Conservation (phyloP, 192 early-diverging fungal genomes). For the Backusella australiensis region DNA sequence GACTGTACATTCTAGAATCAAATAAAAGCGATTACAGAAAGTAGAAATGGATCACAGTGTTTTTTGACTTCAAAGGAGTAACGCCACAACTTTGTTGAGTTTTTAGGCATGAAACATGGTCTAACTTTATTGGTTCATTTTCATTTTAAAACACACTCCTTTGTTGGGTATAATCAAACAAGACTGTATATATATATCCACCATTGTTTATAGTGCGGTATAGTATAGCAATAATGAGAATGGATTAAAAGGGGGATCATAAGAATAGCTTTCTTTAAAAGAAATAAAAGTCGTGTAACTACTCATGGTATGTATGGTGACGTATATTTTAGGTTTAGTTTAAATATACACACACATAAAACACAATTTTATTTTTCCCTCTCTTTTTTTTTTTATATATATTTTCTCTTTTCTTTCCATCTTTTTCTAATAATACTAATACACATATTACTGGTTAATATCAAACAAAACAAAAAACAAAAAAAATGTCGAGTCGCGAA, state of each 20-base stretch:
- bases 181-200: too few species aligned
- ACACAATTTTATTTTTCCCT: not conserved
- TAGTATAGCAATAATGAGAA: too few species aligned
- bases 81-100: not conserved
- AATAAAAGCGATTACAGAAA: not conserved
- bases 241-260: too few species aligned
- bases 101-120: not conserved
- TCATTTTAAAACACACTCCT: not conserved
- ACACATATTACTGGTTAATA: not conserved
- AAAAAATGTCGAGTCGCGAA: conserved; percentile 5
- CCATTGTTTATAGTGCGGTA: too few species aligned
- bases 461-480: not conserved
- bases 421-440: not conserved
- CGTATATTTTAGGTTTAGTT: not conserved
- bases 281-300: too few species aligned
- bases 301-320: not conserved
- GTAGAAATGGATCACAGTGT: not conserved
- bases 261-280: too few species aligned
- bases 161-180: not conserved
- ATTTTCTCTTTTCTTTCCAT: not conserved
- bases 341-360: too few species aligned
- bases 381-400: not conserved
- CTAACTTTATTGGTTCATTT: not conserved
- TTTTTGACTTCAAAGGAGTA: not conserved
- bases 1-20: not conserved